Evolutionary conservation across 148 eudicot species (phyloP).

Genomic region (Vaccinium vitisidaea): DNA sequence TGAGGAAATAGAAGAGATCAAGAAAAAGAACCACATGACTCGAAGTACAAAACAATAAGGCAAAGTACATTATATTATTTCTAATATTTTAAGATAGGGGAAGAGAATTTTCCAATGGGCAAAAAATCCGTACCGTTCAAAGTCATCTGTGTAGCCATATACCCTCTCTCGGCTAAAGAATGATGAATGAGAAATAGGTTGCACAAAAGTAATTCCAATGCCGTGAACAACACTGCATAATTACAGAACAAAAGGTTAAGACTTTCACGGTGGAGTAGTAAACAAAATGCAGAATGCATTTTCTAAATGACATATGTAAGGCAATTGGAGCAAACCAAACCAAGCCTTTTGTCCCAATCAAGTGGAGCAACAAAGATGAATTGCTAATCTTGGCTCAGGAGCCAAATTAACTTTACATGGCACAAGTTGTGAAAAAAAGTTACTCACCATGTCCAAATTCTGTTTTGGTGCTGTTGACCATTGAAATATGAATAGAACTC

Average conservation of each 20-base stretch:
- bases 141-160: conserved; percentile 63
- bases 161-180: conserved; percentile 53
- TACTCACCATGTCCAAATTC: conserved; percentile 69
- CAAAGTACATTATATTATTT: background rate
- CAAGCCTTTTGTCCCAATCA: no score
- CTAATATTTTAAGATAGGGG: background rate
- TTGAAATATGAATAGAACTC: conserved; percentile 58
- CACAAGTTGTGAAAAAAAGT: conserved; percentile 4
- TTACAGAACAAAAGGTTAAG: conserved; percentile 12
- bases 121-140: conserved; percentile 46
- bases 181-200: conserved; percentile 56
- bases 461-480: conserved; percentile 58
- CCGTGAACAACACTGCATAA: conserved; percentile 54
- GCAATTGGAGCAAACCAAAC: no score
- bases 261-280: background rate
- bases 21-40: background rate
- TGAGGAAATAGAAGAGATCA: background rate
- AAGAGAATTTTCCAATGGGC: background rate
- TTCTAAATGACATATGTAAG: background rate
- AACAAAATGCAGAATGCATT: conserved; percentile 19
- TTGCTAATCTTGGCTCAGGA: background rate
- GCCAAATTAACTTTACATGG: conserved; percentile 5
- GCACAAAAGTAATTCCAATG: conserved; percentile 65
- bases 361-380: background rate
- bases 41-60: background rate